A percentile compares a stretch with the other conserved stretches of the same genome.
Evolutionary conservation across 2,329 filamentous ascomycete genomes (phyloP).

Genomic region (Claviceps lovelessii): DNA sequence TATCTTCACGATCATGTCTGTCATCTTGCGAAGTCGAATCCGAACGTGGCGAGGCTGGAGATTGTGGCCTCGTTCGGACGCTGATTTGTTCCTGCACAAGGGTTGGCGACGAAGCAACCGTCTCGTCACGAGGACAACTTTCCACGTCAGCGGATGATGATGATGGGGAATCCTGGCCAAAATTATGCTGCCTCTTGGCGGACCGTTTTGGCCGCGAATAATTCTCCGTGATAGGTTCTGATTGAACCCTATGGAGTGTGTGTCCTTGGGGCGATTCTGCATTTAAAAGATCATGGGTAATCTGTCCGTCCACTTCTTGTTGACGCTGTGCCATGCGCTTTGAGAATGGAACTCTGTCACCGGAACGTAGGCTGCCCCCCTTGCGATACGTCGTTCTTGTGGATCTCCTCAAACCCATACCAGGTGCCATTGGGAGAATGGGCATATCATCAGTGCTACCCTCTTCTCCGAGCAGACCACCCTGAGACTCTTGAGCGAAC

Average conservation of each 20-base stretch:
- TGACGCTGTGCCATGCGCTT: slow-evolving; percentile 53
- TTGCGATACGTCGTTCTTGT: slow-evolving; percentile 84
- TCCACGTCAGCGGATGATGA: slow-evolving; percentile 37
- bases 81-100: slow-evolving; percentile 19
- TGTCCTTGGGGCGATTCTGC: slow-evolving; percentile 35
- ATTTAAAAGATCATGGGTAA: slow-evolving; percentile 18
- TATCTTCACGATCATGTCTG: slow-evolving; percentile 13
- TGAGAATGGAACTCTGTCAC: slow-evolving; percentile 60
- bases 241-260: slow-evolving; percentile 48
- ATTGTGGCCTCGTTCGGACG: slow-evolving; percentile 20
- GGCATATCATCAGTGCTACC: slow-evolving; percentile 57
- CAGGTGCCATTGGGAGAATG: slow-evolving; percentile 65
- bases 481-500: slow-evolving; percentile 43
- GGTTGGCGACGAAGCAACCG: slow-evolving; percentile 9
- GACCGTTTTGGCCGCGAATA: slow-evolving; percentile 44
- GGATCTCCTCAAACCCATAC: slow-evolving; percentile 71
- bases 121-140: slow-evolving; percentile 19
- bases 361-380: slow-evolving; percentile 68
- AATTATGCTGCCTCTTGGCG: slow-evolving; percentile 30
- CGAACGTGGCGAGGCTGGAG: slow-evolving; percentile 17
- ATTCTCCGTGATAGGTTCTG: slow-evolving; percentile 51
- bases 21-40: slow-evolving; percentile 49
- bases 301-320: slow-evolving; percentile 38
- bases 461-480: slow-evolving; percentile 28
- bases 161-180: slow-evolving; percentile 28